Evolutionary conservation across 192 early-diverging fungal species (phyloP).

Genomic region (Linnemannia exigua): DNA sequence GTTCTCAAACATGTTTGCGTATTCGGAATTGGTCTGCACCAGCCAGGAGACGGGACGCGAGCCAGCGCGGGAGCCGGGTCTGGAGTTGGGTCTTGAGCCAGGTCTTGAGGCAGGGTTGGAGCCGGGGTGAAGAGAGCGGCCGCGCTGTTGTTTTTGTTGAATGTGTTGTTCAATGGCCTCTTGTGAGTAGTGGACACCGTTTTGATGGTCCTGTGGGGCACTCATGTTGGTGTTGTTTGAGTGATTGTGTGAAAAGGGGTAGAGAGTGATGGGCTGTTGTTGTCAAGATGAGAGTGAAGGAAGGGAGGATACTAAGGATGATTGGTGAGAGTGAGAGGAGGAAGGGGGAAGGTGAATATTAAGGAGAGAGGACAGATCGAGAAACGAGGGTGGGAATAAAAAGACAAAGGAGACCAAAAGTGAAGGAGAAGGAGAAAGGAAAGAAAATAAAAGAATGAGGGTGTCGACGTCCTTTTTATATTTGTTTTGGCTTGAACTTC

Average conservation of each 20-base stretch:
- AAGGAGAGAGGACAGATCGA: not conserved
- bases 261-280: not conserved
- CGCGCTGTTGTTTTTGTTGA: constrained; percentile 12
- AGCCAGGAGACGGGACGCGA: constrained; percentile 50
- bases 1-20: constrained; percentile 55
- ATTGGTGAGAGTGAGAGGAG: not conserved
- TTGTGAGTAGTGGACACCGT: not conserved
- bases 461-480: not conserved
- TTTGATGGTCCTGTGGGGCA: not conserved
- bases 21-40: constrained; percentile 41
- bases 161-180: not conserved
- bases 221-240: not conserved
- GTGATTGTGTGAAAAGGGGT: not conserved
- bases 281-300: not conserved
- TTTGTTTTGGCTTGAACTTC: not conserved
- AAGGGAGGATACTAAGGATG: not conserved
- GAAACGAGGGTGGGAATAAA: not conserved
- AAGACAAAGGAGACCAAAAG: not conserved
- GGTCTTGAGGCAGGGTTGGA: constrained; percentile 18
- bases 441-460: not conserved
- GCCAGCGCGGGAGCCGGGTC: constrained; percentile 29
- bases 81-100: constrained; percentile 22
- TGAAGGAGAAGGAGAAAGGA: not conserved
- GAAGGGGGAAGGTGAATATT: not conserved
- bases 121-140: constrained; percentile 7